Percentiles rank a stretch among this genome's conserved stretches.
Evolutionary conservation across 2,329 filamentous ascomycete species (phyloP).

Genomic region (Aspergillus sergii): DNA sequence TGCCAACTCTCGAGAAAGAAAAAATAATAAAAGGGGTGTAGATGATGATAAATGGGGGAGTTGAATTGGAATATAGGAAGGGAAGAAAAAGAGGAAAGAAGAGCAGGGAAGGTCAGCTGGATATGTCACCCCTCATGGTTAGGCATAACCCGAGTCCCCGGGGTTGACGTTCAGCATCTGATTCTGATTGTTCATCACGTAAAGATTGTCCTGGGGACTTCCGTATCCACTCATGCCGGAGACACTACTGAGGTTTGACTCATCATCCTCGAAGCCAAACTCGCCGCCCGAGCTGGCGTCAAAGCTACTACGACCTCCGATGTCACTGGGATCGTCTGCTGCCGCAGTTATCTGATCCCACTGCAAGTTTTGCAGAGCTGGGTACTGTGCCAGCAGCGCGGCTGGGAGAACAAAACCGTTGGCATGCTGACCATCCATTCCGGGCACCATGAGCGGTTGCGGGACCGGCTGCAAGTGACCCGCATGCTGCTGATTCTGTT

Average conservation of each 20-base stretch:
- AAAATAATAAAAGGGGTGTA: background rate
- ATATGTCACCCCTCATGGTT: constrained; percentile 6
- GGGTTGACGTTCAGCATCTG: constrained; percentile 35
- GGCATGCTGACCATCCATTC: constrained; percentile 58
- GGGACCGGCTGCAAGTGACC: constrained; percentile 56
- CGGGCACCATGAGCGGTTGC: constrained; percentile 63
- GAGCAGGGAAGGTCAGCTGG: constrained; percentile 1
- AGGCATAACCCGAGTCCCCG: constrained; percentile 28
- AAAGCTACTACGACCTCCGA: constrained; percentile 65
- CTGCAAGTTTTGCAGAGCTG: constrained; percentile 85
- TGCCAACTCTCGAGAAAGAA: background rate
- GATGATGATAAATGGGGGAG: background rate
- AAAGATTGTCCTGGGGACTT: constrained; percentile 35
- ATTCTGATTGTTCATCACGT: constrained; percentile 27
- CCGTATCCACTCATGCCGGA: constrained; percentile 41
- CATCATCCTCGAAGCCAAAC: constrained; percentile 48
- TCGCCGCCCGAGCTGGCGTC: constrained; percentile 49
- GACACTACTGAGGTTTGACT: constrained; percentile 38
- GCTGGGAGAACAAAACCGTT: constrained; percentile 77
- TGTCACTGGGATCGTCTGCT: constrained; percentile 58
- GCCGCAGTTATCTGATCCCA: constrained; percentile 75
- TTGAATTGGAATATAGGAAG: background rate
- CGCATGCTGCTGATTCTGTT: constrained; percentile 65
- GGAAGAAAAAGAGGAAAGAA: background rate
- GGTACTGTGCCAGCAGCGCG: constrained; percentile 87